These are phyloP conservation scores for Keqinozyma sinolaborantium DNA, from an alignment of 1,139 yeast species.

Conservation along the genomic window DNA sequence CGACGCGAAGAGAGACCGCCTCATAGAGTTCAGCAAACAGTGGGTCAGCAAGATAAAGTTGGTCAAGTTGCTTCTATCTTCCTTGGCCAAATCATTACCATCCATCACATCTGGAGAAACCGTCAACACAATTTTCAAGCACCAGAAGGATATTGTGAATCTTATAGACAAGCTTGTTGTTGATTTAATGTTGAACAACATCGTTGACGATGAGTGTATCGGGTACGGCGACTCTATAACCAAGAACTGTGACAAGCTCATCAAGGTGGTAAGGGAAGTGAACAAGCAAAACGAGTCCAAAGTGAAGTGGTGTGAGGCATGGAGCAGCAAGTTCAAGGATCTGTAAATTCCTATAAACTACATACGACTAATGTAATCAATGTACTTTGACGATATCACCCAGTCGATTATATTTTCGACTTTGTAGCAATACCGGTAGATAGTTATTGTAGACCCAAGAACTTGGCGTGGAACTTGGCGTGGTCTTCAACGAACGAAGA, in stretches of 20 bases:
- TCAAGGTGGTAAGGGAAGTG: slow-evolving; percentile 31
- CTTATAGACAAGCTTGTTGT: slow-evolving; percentile 45
- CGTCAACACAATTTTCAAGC: slow-evolving; percentile 32
- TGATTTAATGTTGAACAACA: slow-evolving; percentile 43
- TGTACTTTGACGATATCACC: too few species aligned
- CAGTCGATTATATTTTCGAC: background rate
- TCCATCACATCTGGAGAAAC: slow-evolving; percentile 26
- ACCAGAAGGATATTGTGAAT: slow-evolving; percentile 29
- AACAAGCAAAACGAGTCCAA: slow-evolving; percentile 40
- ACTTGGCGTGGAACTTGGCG: slow-evolving; percentile 82
- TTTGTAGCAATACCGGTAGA: slow-evolving; percentile 2
- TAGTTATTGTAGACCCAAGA: slow-evolving; percentile 52
- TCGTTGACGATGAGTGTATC: slow-evolving; percentile 26
- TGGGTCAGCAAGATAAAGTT: slow-evolving; percentile 56
- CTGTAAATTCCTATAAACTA: background rate
- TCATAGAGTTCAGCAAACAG: slow-evolving; percentile 36
- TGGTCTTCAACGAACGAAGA: slow-evolving; percentile 81
- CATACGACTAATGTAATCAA: background rate
- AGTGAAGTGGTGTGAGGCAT: slow-evolving; percentile 49
- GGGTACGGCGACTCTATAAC: slow-evolving; percentile 22
- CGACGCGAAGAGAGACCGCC: slow-evolving; percentile 17
- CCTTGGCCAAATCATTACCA: slow-evolving; percentile 56
- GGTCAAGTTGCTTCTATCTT: slow-evolving; percentile 49
- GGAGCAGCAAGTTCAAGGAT: slow-evolving; percentile 32
- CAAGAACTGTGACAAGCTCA: slow-evolving; percentile 25